phyloP scores from a whole-genome alignment of 192 early-diverging fungal species.

The Coemansia sp. region DNA sequence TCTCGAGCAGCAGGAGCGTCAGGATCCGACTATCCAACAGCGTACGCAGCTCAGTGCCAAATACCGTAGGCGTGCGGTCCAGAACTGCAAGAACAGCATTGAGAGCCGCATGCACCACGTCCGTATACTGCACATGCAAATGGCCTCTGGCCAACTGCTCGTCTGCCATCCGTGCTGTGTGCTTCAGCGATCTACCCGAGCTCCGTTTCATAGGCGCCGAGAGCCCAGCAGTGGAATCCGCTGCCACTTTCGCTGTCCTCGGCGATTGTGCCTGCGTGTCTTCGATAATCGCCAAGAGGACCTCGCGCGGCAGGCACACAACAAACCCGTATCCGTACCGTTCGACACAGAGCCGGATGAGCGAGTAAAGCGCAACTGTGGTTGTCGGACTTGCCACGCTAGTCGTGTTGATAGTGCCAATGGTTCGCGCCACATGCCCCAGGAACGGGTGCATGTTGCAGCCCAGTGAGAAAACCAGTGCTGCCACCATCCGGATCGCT shows the following conservation, averaged over 20 bases:
- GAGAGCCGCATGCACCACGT: slow-evolving; percentile 25
- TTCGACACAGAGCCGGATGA: slow-evolving; percentile 44
- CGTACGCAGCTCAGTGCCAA: slow-evolving; percentile 31
- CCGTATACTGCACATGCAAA: slow-evolving; percentile 34
- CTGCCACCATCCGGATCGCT: slow-evolving; percentile 43
- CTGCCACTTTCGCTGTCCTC: slow-evolving; percentile 4
- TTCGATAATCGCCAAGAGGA: slow-evolving; percentile 24
- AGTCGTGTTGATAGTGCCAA: slow-evolving; percentile 25
- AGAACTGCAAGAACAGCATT: slow-evolving; percentile 23
- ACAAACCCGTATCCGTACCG: slow-evolving; percentile 45
- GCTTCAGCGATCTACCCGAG: slow-evolving; percentile 20
- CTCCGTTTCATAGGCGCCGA: slow-evolving; percentile 35
- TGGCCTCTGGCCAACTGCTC: slow-evolving; percentile 3
- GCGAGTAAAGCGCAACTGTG: slow-evolving; percentile 32
- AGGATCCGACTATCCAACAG: slow-evolving; percentile 39
- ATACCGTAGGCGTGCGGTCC: slow-evolving; percentile 27
- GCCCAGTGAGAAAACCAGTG: slow-evolving; percentile 33
- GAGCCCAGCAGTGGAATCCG: background rate
- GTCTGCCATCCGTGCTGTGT: slow-evolving; percentile 7
- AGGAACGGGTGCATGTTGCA: slow-evolving; percentile 43
- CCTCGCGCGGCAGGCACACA: slow-evolving; percentile 37
- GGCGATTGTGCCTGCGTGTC: slow-evolving; percentile 23
- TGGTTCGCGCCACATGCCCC: slow-evolving; percentile 31
- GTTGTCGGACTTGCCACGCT: slow-evolving; percentile 28
- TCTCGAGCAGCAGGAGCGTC: slow-evolving; percentile 37